Base-by-base conservation (phyloP, 2,329 filamentous ascomycete genomes). In the Achaetomium macrosporum region DNA sequence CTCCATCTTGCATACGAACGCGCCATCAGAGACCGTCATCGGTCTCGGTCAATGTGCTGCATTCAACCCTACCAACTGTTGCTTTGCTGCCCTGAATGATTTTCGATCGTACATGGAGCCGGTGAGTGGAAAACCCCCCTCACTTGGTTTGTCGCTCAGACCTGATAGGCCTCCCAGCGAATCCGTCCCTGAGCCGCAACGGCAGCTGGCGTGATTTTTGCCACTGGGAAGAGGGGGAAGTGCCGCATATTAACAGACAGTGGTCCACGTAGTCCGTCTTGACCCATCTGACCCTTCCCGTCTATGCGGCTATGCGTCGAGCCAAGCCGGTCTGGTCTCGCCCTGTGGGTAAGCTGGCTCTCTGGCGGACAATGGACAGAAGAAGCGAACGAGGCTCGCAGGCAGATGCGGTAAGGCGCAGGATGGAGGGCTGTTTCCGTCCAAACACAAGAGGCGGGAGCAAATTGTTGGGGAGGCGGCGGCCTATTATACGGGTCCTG, bases 401-500 rank as follows among this genome's bases (percentile, higher is more conserved):
- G 47, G 37, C 20, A 47, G 36, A 42, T 15, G 47, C 43, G 40
- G 52, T 43, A 42, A 39, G 52, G 41, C 53, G 40, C 48, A 51
- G 53, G 33, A 16, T 33, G 46, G 45, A 43, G 36, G 3, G 25
- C 16, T 8, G 41, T 41, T 20, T 16, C 41, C 13, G 25, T 20
- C 43, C 44, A 54, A 51, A 51, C 44, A 48, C 33, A 39, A 44
- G 40, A 33, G 40, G 39, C 25, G 19, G 16, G 12, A 17, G 39
- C 17, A 33, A 39, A 29, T 35, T 49, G 36, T 52, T 50, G 33
- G 15, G 19, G 48, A 31, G 35, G 15, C 12, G n/a, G n/a, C n/a
- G 33, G 25, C 45, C 41, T 51, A 39, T 52, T 55, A 52, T 50
- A 56, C 42, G 46, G 39, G 37, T 43, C 50, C n/a, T 49, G 40